Conservation (phyloP, 495 filamentous ascomycete species). For the Aspergillus indologenus region DNA sequence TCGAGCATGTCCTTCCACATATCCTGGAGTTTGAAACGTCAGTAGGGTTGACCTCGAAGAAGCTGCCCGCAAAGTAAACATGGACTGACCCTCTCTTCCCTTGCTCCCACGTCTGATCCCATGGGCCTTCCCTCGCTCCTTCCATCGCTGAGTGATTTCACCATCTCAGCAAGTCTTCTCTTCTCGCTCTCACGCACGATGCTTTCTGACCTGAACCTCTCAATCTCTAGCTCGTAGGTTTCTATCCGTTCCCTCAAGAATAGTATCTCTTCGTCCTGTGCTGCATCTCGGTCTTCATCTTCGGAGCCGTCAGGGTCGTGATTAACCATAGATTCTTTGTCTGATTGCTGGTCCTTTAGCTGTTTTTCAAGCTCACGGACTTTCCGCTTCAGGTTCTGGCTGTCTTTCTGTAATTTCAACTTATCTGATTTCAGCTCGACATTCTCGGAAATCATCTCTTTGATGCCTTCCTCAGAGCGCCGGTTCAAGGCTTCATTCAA, state of each 20-base stretch:
- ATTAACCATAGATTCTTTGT: constrained; percentile 56
- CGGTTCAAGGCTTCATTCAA: constrained; percentile 89
- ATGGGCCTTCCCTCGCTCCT: constrained; percentile 59
- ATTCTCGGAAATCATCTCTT: constrained; percentile 96
- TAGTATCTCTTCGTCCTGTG: constrained; percentile 75
- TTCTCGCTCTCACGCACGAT: constrained; percentile 77
- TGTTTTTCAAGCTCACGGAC: constrained; percentile 85
- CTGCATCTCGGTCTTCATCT: constrained; percentile 48
- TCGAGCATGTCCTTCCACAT: constrained; percentile 97
- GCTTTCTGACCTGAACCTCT: constrained; percentile 72
- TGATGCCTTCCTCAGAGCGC: constrained; percentile 92
- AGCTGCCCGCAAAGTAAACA: neutral
- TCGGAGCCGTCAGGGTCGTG: constrained; percentile 61
- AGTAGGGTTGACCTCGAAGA: neutral
- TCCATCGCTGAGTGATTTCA: constrained; percentile 67
- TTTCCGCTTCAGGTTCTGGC: constrained; percentile 70
- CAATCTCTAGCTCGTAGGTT: constrained; percentile 76
- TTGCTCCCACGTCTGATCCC: constrained; percentile 65
- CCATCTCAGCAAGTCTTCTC: constrained; percentile 72
- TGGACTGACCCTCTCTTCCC: constrained; percentile 68
- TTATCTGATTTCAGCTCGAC: constrained; percentile 90
- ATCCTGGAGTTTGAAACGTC: constrained; percentile 42
- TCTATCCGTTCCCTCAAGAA: constrained; percentile 81
- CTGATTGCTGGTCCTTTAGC: constrained; percentile 61
- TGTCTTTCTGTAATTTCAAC: constrained; percentile 82